These are phyloP conservation scores for Cercophora scortea DNA, from an alignment of 495 filamentous ascomycete species.

Conservation along the genomic window DNA sequence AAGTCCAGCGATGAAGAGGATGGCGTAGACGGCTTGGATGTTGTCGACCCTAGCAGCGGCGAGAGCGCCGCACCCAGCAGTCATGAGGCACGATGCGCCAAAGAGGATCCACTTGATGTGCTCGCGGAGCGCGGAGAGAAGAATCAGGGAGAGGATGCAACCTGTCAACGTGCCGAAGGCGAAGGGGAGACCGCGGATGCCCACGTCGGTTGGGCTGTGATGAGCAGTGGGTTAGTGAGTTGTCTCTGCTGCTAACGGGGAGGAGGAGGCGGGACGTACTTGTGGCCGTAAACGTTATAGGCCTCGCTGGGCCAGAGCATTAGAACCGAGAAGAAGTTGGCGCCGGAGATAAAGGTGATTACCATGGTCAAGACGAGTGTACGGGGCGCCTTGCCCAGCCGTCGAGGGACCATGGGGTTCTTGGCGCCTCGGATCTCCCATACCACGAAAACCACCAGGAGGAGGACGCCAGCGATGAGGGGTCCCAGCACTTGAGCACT, in stretches of 20 bases:
- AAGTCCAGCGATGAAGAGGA: conserved; percentile 56
- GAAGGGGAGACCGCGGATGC: conserved; percentile 58
- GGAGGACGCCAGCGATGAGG: conserved; percentile 50
- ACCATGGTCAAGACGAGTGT: conserved; percentile 56
- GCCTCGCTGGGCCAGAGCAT: conserved; percentile 70
- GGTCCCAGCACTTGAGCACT: conserved; percentile 39
- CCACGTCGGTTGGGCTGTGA: conserved; percentile 48
- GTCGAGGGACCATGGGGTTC: conserved; percentile 58
- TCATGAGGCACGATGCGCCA: conserved; percentile 57
- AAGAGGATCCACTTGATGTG: conserved; percentile 59
- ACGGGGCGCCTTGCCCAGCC: conserved; percentile 55
- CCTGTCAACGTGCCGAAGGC: conserved; percentile 57
- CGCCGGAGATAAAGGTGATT: conserved; percentile 67
- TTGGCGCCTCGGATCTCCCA: conserved; percentile 59
- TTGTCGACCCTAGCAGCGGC: conserved; percentile 51
- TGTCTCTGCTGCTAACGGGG: background rate
- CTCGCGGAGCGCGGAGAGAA: conserved; percentile 54
- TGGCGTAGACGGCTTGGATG: conserved; percentile 50
- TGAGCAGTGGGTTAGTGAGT: background rate
- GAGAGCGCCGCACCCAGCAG: conserved; percentile 58
- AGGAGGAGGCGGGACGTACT: conserved; percentile 15
- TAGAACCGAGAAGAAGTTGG: conserved; percentile 68
- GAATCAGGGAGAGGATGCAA: conserved; percentile 52
- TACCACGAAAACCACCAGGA: conserved; percentile 47
- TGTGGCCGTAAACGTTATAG: conserved; percentile 67